These are phyloP conservation scores for Clarireedia homoeocarpa DNA, from an alignment of 2,329 filamentous ascomycete genomes.

Conservation along the genomic window DNA sequence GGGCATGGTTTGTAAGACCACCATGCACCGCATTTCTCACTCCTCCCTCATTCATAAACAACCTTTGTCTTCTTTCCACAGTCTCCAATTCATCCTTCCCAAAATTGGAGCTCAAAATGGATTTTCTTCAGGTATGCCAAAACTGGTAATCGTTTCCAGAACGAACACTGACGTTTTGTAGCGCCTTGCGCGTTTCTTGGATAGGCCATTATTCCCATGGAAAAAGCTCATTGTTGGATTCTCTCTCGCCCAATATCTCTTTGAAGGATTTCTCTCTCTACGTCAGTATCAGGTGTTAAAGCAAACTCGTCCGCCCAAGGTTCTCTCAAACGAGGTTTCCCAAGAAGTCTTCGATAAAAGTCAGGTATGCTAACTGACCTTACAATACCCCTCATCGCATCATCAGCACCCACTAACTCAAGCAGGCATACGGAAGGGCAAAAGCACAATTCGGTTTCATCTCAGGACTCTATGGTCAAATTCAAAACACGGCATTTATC, in stretches of 20 bases:
- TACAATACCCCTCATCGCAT: conserved; percentile 1
- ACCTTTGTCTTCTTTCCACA: not conserved
- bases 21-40: not conserved
- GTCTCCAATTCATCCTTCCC: not conserved
- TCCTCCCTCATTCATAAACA: not conserved
- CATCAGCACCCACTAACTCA: conserved; percentile 11
- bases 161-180: conserved; percentile 29
- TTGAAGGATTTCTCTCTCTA: conserved; percentile 82
- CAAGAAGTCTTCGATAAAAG: conserved; percentile 90
- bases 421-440: conserved; percentile 79
- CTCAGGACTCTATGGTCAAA: conserved; percentile 72
- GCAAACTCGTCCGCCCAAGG: conserved; percentile 71
- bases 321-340: conserved; percentile 80
- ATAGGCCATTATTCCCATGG: conserved; percentile 92
- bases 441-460: conserved; percentile 87
- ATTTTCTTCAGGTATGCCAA: conserved; percentile 29
- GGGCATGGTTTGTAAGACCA: not conserved
- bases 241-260: conserved; percentile 80
- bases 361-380: conserved; percentile 45
- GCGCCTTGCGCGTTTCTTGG: conserved; percentile 76
- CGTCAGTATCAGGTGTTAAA: conserved; percentile 87
- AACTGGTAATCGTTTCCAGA: not conserved
- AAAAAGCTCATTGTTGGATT: conserved; percentile 94
- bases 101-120: conserved; percentile 24
- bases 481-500: conserved; percentile 84